Conservation (phyloP, 108 stramenopile species). For the Nannochloropsis salina region DNA sequence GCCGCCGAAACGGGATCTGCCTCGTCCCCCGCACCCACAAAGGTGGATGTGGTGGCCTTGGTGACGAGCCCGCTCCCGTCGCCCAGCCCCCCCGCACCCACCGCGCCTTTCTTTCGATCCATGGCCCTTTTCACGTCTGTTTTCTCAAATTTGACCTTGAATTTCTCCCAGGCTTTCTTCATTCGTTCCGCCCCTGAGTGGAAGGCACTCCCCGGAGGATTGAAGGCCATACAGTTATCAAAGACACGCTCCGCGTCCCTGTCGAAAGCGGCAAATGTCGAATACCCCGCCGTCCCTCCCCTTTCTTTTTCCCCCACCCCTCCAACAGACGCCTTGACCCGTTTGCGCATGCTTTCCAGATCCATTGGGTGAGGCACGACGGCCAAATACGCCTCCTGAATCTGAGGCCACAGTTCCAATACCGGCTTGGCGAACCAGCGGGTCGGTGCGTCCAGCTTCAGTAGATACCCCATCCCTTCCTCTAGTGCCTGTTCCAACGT, state of each 20-base stretch:
- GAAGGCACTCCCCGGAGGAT: neutral
- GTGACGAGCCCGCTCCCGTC: neutral
- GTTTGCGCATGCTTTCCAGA: neutral
- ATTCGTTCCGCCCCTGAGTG: neutral
- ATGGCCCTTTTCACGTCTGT: neutral
- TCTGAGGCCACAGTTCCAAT: neutral
- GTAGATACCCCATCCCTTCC: neutral
- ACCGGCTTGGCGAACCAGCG: neutral
- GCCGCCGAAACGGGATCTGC: neutral
- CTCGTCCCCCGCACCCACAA: neutral
- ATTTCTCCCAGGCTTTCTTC: neutral
- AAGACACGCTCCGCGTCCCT: neutral
- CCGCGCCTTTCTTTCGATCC: neutral
- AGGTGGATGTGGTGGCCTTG: neutral
- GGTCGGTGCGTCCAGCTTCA: neutral
- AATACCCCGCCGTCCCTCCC: neutral
- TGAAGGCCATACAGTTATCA: neutral
- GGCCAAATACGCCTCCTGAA: neutral
- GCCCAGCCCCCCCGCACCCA: neutral
- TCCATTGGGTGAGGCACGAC: conserved; percentile 8
- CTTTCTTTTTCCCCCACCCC: neutral
- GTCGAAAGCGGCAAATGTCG: neutral
- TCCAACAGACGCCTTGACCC: neutral
- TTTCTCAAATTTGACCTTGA: conserved; percentile 11
- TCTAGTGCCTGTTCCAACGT: neutral